Base-by-base conservation (phyloP, 1,284 basidiomycete genomes). In the Irpex rosettiformis region DNA sequence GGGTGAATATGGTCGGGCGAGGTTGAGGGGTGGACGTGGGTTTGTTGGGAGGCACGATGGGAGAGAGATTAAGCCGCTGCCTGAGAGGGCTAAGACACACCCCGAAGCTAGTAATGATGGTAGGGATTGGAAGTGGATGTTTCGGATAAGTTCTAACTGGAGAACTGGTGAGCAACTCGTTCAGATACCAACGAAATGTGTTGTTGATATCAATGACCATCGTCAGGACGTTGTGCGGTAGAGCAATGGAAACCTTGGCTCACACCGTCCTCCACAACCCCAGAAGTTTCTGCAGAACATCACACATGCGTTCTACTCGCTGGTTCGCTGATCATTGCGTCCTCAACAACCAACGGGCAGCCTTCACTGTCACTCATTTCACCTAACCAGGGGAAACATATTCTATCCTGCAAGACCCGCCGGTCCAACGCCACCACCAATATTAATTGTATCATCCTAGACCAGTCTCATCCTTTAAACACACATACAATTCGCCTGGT, bases 61-160 rank as follows among this genome's bases (percentile, higher is more conserved):
- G 2, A 76, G 83, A 56, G 79, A 84, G 67, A 71, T 87, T 28
- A 83, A 77, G 65, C 75, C 81, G 3, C 72, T 91, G 28, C 88
- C 88, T 10, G 77, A 76, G 24, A 73, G 84, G 67, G 78, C 75
- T 3, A 71, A 74, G 61, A 25, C 30, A n/a, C n/a, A n/a, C n/a
- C n/a, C n/a, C 24, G 54, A 62, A n/a, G 11, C 24, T 18, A 54
- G 62, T 42, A 74, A 78, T n/a, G 69, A 75, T 45, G 63, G 75
- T 48, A 84, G 79, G 67, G 81, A 89, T 66, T 92, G 89, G 89
- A 90, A 89, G 71, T 88, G 83, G 82, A 91, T 91, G 88, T 91
- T 90, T 71, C 81, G 88, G 55, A 88, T 91, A 61, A 90, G 87
- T 66, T 82, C 82, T 6, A 91, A 92, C 64, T 92, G 90, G 89